Evolutionary conservation across 371 early-diverging fungal genomes (phyloP).

Genomic region (Blakeslea trispora): DNA sequence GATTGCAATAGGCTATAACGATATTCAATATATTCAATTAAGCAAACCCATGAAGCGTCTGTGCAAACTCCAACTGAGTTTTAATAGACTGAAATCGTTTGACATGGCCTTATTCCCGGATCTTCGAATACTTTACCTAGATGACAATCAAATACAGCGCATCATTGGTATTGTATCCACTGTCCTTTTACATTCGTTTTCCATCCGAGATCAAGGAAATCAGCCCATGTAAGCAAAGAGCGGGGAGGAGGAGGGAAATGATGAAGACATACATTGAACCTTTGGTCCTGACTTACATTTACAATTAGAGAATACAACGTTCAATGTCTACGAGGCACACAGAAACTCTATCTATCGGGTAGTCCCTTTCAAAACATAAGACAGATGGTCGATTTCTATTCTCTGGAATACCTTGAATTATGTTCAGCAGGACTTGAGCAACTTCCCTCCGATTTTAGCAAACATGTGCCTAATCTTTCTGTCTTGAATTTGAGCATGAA

Average conservation of each 20-base stretch:
- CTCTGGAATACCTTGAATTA: slow-evolving; percentile 57
- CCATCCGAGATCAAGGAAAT: slow-evolving; percentile 57
- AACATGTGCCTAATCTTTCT: slow-evolving; percentile 52
- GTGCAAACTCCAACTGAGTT: slow-evolving; percentile 47
- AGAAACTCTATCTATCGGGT: slow-evolving; percentile 59
- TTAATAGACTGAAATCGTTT: slow-evolving; percentile 50
- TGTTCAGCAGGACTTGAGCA: slow-evolving; percentile 50
- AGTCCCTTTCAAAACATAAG: slow-evolving; percentile 40
- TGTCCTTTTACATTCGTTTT: slow-evolving; percentile 49
- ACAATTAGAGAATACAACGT: slow-evolving; percentile 46
- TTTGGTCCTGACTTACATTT: not conserved
- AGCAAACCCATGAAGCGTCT: slow-evolving; percentile 40
- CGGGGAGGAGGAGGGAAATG: too few relatives aligned
- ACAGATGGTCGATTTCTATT: slow-evolving; percentile 46
- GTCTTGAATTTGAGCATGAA: slow-evolving; percentile 55
- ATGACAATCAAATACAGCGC: slow-evolving; percentile 52
- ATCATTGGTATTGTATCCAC: slow-evolving; percentile 44
- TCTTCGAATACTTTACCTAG: slow-evolving; percentile 52
- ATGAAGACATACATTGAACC: too few relatives aligned
- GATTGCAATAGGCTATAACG: slow-evolving; percentile 47
- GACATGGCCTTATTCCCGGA: slow-evolving; percentile 52
- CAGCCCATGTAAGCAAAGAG: slow-evolving; percentile 44
- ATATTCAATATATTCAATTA: slow-evolving; percentile 45
- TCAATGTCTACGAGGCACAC: slow-evolving; percentile 45
- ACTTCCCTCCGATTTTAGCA: slow-evolving; percentile 48